Conservation (phyloP, 1,284 basidiomycete genomes). For the Melampsora larici-populina region DNA sequence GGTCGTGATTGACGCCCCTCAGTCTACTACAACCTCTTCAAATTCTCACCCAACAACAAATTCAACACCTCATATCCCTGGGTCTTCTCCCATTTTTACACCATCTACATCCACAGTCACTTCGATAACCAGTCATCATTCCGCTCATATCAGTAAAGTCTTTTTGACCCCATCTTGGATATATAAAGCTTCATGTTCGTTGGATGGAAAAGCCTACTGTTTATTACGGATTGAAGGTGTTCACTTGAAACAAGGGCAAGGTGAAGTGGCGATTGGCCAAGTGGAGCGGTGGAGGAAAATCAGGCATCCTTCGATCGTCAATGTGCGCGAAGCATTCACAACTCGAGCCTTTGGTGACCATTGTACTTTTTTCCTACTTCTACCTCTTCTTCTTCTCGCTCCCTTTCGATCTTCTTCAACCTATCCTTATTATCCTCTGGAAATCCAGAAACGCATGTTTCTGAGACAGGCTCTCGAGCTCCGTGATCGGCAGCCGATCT, state of each 20-base stretch:
- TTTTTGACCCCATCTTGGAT: slow-evolving; percentile 27
- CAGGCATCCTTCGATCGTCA: slow-evolving; percentile 80
- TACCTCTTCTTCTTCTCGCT: slow-evolving; percentile 12
- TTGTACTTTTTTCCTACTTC: slow-evolving; percentile 60
- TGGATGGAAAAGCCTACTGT: slow-evolving; percentile 52
- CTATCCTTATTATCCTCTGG: no score
- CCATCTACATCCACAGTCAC: slow-evolving; percentile 63
- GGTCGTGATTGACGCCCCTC: slow-evolving; percentile 66
- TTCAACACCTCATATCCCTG: slow-evolving; percentile 50
- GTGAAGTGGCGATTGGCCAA: slow-evolving; percentile 69
- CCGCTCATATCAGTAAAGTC: slow-evolving; percentile 7
- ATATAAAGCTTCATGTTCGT: slow-evolving; percentile 42
- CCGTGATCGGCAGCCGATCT: no score
- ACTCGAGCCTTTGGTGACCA: slow-evolving; percentile 87
- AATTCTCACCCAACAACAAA: slow-evolving; percentile 69
- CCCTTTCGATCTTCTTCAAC: not conserved
- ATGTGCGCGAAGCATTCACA: slow-evolving; percentile 89
- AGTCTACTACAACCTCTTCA: slow-evolving; percentile 60
- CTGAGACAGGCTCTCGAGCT: not conserved
- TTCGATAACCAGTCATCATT: slow-evolving; percentile 64
- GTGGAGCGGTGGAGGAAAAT: slow-evolving; percentile 86
- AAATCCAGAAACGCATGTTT: not conserved
- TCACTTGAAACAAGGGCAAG: slow-evolving; percentile 65
- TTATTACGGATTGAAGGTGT: slow-evolving; percentile 63
- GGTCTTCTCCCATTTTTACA: not conserved